Evolutionary conservation across 805 yeast species (phyloP), one percentile per base, ranked within the genome.

Genomic region (Yamadazyma scolyti): DNA sequence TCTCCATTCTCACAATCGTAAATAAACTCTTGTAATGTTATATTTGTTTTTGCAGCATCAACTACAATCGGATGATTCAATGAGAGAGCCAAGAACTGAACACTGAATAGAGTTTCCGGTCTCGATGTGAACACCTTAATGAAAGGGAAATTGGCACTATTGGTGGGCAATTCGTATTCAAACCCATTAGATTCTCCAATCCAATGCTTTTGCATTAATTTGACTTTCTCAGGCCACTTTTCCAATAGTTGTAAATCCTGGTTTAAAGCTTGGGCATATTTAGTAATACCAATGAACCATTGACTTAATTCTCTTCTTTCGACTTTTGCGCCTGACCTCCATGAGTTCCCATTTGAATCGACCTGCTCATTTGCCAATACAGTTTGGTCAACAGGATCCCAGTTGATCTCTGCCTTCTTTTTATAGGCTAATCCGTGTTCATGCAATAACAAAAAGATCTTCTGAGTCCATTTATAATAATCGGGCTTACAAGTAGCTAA

Each of bases 341-440:
- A 93, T 0, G 97, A 87, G 33, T 79, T 68, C 1, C 98, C 98
- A 26, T 85, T 74, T 2, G 80, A 55, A 54, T 93, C 98, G 3
- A 93, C 97, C 56, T 93, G 98, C 58, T 93, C 98, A 52, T 66
- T 93, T 2, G 98, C 98, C 37, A 93, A 65, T 1, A 93, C 98
- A 0, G 98, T 93, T 42, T 82, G 75, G 48, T 93, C 98, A 0
- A 93, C 75, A 0, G 98, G 98, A 57, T 93, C 98, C 98, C 98
- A 93, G 51, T 93, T 93, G 37, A 93, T 93, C 45, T 81, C 88
- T 0, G 96, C 95, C 28, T 79, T 78, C 27, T 81, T 79, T 42
- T 89, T 71, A 49, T 93, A 90, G 0, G 97, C 97, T 29, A 86
- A 59, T 0, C 95, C 95, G 27, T 79, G 68, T 45, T 87, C 75